Base-by-base conservation (phyloP, 1,284 basidiomycete genomes). In the Laetiporus sulphureus region DNA sequence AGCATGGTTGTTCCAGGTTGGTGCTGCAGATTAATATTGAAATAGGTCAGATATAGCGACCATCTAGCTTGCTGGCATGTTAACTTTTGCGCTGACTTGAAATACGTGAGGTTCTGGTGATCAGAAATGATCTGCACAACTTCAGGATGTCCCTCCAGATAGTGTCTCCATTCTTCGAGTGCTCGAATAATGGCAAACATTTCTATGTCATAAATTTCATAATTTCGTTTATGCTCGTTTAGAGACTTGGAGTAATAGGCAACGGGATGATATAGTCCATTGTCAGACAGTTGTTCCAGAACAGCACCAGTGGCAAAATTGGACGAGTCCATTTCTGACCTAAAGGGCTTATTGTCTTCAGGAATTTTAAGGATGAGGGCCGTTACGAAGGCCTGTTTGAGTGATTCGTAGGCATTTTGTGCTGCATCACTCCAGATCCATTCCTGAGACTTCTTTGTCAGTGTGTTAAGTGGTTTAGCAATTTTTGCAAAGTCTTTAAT, bases 181-280 rank as follows among this genome's bases (percentile, higher is more conserved):
- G 25, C 25, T 13, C 25, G 7, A 44, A 69, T 59, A 22, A 69
- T 55, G 0, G 58, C 60, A 2, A 68, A 57, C 0, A 69, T 55
- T 50, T 68, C 63, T 39, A 66, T 66, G 36, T 68, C 54, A 34
- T 68, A 58, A 3, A 64, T 47, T 1, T 66, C 54, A 32, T 67
- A 64, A 48, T 65, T 66, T 34, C 58, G 58, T 49, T 68, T 60
- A 0, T 60, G 43, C 11, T 58, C 55, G 0, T 51, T 36, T 6
- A 69, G 44, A 15, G 55, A 61, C 0, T 48, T 45, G 6, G 62
- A 64, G 40, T 53, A 54, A 48, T 48, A 68, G 2, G 60, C 57
- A 24, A 64, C 52, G 11, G 59, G 62, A 29, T 62, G 61, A 2
- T 65, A 54, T 11, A 46, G 12, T 5, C 53, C 53, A 23, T 52